A percentile compares a stretch with the other conserved stretches of the same genome.
Evolutionary conservation across 75 land plant species (phyloP).

Genomic region (Cryptomeria japonica): DNA sequence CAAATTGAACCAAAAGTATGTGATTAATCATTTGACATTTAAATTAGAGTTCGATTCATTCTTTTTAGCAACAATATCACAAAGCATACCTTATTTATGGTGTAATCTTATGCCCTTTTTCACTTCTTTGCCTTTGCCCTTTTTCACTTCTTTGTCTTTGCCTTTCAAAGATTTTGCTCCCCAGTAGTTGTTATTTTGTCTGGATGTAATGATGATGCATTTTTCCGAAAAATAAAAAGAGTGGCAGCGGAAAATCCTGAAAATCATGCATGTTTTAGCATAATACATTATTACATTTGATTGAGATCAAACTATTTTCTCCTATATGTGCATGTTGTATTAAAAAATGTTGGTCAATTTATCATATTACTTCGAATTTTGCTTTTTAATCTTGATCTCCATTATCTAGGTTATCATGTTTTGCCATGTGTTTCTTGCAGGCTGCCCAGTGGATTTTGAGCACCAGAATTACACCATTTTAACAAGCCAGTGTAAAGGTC

Average conservation of each 20-base stretch:
- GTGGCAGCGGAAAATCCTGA: neutral
- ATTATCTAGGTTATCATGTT: neutral
- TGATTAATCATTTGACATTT: too few relatives aligned
- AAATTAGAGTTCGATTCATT: too few relatives aligned
- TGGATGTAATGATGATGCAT: neutral
- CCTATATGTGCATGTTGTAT: neutral
- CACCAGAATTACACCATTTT: slow-evolving; percentile 55
- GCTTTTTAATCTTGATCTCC: neutral
- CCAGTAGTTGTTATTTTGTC: neutral
- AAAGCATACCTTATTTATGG: neutral
- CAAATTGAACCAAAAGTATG: too few relatives aligned
- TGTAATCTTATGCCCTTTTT: neutral
- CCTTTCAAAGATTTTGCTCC: neutral
- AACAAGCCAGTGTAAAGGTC: slow-evolving; percentile 66
- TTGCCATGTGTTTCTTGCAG: slow-evolving; percentile 29
- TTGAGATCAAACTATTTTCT: neutral
- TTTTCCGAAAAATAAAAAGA: neutral
- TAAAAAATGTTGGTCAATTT: neutral
- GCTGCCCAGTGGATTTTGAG: slow-evolving; percentile 53
- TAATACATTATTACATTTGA: neutral
- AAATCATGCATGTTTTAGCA: neutral
- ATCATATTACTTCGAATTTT: neutral
- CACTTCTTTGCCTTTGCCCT: too few relatives aligned
- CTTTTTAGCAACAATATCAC: too few relatives aligned
- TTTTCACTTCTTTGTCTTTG: too few relatives aligned